Evolutionary conservation across 495 filamentous ascomycete genomes (phyloP), one percentile per base, ranked within the genome.

Genomic region (Aspergillus nanangensis): DNA sequence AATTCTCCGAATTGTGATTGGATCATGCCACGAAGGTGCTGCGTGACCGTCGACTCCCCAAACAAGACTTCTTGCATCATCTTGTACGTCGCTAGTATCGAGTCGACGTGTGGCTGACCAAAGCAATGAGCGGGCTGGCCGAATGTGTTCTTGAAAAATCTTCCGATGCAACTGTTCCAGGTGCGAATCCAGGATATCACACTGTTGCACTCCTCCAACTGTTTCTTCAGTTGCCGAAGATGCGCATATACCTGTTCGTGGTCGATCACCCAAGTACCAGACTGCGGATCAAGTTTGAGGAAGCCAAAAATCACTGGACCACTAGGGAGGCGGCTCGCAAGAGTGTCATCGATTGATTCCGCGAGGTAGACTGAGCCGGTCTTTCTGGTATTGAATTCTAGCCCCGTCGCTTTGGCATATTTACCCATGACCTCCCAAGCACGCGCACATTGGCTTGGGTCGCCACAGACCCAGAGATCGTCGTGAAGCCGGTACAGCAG

Each of bases 131-230:
- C 77, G 0, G 77, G 69, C 45, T 75, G 67, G 1, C 79, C 80
- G 35, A 84, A 81, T 36, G 80, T 82, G 45, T 65, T 71, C 23
- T 68, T 70, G 59, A 84, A 81, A 52, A 83, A 84, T 1, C 69
- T 70, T 3, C 70, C 71, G 14, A 72, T 75, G 45, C 79, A 83
- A 21, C 66, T 77, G 54, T 83, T 83, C 74, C 78, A 84, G 3
- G 73, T 78, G 38, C 80, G 73, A 15, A 83, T 71, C 70, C 77
- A 83, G 4, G 67, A 64, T 45, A 84, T 76, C 18, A 82, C 57
- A 38, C 69, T 75, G 20, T 66, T 61, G 24, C 62, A 60, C 2
- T 53, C 38, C 17, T 66, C 51, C 8, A 84, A 70, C 56, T 84
- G 77, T 13, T 56, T 65, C 41, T 71, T 67, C 5, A 84, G 69